phyloP scores from a whole-genome alignment of 345 rosid genomes.

The Camelina hispida region DNA sequence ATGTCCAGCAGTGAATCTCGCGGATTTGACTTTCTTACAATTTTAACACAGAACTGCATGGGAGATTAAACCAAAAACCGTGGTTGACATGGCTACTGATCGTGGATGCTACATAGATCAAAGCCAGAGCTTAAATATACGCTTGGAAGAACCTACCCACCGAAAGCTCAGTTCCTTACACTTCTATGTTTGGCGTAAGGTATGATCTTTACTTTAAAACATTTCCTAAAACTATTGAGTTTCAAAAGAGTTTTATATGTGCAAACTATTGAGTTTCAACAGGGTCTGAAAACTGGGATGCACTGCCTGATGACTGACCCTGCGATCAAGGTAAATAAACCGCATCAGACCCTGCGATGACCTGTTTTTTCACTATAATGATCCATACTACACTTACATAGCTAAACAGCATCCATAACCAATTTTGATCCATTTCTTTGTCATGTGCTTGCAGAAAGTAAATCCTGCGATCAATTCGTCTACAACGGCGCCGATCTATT shows the following conservation, averaged over 20 bases:
- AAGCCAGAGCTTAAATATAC: conserved; percentile 74
- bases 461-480: no score
- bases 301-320: conserved; percentile 65
- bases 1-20: no score
- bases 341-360: no score
- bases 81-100: conserved; percentile 77
- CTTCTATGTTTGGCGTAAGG: conserved; percentile 74
- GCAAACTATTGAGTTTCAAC: background rate
- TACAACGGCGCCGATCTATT: no score
- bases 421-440: no score
- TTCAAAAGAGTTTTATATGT: background rate
- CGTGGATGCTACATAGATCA: conserved; percentile 78
- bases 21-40: conserved; percentile 4
- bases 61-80: conserved; percentile 71
- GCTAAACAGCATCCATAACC: no score
- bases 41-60: conserved; percentile 57
- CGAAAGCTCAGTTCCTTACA: conserved; percentile 66
- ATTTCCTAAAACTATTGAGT: background rate
- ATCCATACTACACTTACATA: no score
- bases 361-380: no score
- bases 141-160: conserved; percentile 70
- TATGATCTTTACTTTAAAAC: conserved; percentile 25
- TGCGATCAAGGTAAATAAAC: conserved; percentile 54
- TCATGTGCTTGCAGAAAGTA: no score
- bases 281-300: conserved; percentile 93